A percentile compares a stretch with the other conserved stretches of the same genome.
phyloP scores from a whole-genome alignment of 305 asterid species.

The Fraxinus paxiana region DNA sequence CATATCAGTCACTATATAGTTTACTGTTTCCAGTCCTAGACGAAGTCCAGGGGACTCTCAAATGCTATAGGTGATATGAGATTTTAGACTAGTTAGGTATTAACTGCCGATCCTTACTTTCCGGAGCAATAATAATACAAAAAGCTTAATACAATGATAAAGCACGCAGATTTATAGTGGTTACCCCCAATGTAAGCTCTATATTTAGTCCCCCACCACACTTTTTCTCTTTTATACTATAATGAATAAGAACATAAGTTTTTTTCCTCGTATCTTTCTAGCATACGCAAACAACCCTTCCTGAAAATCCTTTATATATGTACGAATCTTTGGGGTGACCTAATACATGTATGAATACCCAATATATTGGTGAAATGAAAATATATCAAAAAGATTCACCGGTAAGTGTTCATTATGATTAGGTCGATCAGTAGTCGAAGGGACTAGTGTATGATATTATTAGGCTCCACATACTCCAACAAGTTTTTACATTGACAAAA shows the following conservation, averaged over 20 bases:
- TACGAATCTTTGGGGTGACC: neutral
- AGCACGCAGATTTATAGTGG: neutral
- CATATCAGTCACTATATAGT: neutral
- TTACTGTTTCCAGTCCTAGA: neutral
- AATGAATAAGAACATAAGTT: neutral
- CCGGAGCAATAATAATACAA: neutral
- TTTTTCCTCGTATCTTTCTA: neutral
- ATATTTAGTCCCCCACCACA: neutral
- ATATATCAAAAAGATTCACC: neutral
- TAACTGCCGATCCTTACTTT: neutral
- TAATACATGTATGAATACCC: neutral
- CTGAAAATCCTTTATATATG: neutral
- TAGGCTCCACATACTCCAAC: neutral
- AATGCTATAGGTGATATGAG: slow-evolving; percentile 5
- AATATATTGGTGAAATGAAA: neutral
- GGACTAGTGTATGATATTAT: neutral
- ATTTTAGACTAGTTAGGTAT: neutral
- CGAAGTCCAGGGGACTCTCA: neutral
- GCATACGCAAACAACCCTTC: neutral
- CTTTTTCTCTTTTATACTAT: neutral
- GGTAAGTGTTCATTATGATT: neutral
- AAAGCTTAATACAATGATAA: neutral
- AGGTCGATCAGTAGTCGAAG: neutral
- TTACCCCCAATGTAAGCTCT: neutral
- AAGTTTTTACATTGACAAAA: neutral